Evolutionary conservation across 192 early-diverging fungal genomes (phyloP), one percentile per base, ranked within the genome.

Genomic region (Chytriomyces sp.): DNA sequence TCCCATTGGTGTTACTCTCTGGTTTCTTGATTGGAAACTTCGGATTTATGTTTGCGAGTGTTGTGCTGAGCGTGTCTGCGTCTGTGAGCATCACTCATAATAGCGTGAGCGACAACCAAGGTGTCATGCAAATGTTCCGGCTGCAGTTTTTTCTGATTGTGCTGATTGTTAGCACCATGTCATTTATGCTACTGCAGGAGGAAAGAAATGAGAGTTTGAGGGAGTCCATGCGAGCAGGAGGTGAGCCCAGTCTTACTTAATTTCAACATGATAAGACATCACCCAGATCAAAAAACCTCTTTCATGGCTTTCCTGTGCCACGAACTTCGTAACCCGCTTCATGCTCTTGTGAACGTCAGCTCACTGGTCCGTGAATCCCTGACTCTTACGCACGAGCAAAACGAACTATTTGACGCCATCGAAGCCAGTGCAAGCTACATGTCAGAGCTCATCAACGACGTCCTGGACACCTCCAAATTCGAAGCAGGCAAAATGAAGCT

Each of bases 241-340:
- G 8, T 5, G 8, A 28, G 5, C 17, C 6, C 8, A 54, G 30
- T 33, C 19, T 22, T 14, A 12, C 8, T n/a, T n/a, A n/a, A n/a
- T n/a, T n/a, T n/a, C n/a, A n/a, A n/a, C n/a, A n/a, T n/a, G n/a
- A n/a, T n/a, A n/a, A n/a, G n/a, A n/a, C n/a, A n/a, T n/a, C n/a
- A n/a, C n/a, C n/a, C n/a, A n/a, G n/a, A n/a, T 8, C 31, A 70
- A 5, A 70, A 70, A 33, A 70, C 17, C 60, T 6, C 32, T 12
- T 70, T 70, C 40, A 70, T 70, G 69, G 69, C 69, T 26, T 70
- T 70, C 39, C 39, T 70, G 26, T 70, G 69, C 64, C 69, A 70
- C 39, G 69, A 70, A 36, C 60, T 70, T n/a, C 10, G 69, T n/a
- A 70, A 70, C 39, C 69, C 69, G 6, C 33, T 70, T 6, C 69